These are phyloP conservation scores for Ampelomyces quisqualis DNA, from an alignment of 2,329 filamentous ascomycete species.

Conservation along the genomic window DNA sequence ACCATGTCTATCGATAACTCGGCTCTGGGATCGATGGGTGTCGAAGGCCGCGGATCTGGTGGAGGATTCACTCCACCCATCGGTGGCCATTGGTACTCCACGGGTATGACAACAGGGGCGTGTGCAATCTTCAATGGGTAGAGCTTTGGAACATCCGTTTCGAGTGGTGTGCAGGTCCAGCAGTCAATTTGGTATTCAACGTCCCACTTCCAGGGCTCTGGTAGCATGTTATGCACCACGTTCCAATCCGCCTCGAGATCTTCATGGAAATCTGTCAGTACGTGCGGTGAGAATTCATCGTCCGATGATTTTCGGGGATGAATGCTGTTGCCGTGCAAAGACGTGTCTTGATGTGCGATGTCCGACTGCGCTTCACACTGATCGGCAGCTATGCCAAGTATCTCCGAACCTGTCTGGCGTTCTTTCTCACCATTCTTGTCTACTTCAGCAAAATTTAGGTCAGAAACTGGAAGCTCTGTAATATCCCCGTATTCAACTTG, in stretches of 20 bases:
- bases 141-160: constrained; percentile 7
- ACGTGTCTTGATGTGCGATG: too few species aligned
- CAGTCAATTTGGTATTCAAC: constrained; percentile 9
- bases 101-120: constrained; percentile 17
- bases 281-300: too few species aligned
- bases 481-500: too few species aligned
- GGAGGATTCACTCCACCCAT: constrained; percentile 17
- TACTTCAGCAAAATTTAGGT: too few species aligned
- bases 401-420: too few species aligned
- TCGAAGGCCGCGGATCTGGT: constrained; percentile 15
- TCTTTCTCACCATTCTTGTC: too few species aligned
- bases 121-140: constrained; percentile 16
- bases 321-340: too few species aligned
- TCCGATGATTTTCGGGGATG: too few species aligned
- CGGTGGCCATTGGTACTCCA: constrained; percentile 21
- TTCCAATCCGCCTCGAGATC: neutral
- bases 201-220: constrained; percentile 8
- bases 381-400: too few species aligned
- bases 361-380: too few species aligned
- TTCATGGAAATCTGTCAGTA: neutral
- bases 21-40: constrained; percentile 11
- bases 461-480: too few species aligned
- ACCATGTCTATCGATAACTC: constrained; percentile 9
- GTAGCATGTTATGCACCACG: neutral
- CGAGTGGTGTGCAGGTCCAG: constrained; percentile 19